Evolutionary conservation across 2,329 filamentous ascomycete genomes (phyloP), one percentile per base, ranked within the genome.

Genomic region (Ceratocystiopsis minuta): DNA sequence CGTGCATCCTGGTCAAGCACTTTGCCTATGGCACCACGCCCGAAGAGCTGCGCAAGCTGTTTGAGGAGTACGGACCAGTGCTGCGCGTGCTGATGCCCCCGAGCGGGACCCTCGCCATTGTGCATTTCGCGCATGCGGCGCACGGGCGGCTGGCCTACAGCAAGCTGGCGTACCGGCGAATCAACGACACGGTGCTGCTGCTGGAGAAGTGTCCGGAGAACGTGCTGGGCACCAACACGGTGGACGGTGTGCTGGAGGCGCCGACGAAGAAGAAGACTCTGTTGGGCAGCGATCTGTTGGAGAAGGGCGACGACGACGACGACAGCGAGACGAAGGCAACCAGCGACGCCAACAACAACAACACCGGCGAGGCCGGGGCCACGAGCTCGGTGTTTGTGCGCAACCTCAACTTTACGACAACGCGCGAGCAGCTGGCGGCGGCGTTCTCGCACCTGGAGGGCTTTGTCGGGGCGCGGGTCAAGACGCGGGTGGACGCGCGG

Each of bases 401-500:
- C 55, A 96, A 96, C 60, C 70, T 98, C 52, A 92, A 87, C 65
- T 98, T 96, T 61, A 66, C 75, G 42, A 98, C 90, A 3, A 87
- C 81, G 12, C 86, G 77, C 39, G 70, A 78, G 49, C 70, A 74
- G 46, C 68, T 98, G 50, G 73, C 75, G 9, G 80, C 87, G 53
- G 70, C 76, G 18, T 96, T 96, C 63, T 70, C 73, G 48, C 70
- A 82, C 42, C 66, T 96, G 42, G 80, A 86, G 52, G 90, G 90
- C 41, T 96, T 96, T 60, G 67, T 90, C 48, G 85, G 82, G 44
- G 88, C 86, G 24, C 74, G 76, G 49, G 86, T 98, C 50, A 95
- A 95, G 65, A 95, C 85, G 18, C 94, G 92, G 63, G 73, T 77
- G 34, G 86, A 98, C 55, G 74, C 86, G n/a, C 95, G 94, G 65